These are phyloP conservation scores for Quercus suber DNA, from an alignment of 306 rosid species.

Conservation along the genomic window DNA sequence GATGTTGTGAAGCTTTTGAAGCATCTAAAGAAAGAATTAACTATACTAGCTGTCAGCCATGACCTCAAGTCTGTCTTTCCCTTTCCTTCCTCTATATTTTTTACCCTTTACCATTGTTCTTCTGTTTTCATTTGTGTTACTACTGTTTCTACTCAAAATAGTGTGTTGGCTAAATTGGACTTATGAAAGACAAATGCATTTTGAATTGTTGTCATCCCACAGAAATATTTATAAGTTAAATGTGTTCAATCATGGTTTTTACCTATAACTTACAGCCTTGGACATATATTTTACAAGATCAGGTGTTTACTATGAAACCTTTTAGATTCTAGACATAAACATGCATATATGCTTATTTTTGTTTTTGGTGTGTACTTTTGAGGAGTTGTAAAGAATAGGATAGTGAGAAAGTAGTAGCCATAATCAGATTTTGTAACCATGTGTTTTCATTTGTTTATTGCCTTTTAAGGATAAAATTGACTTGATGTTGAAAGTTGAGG, in stretches of 20 bases:
- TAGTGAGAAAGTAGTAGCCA: background rate
- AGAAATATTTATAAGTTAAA: background rate
- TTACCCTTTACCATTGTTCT: slow-evolving; percentile 14
- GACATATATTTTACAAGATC: background rate
- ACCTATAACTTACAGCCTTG: background rate
- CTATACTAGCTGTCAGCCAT: slow-evolving; percentile 86
- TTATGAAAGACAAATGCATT: background rate
- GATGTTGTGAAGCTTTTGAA: slow-evolving; percentile 86
- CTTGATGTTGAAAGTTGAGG: no score
- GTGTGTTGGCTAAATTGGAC: background rate
- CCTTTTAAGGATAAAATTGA: no score
- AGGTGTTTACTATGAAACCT: background rate
- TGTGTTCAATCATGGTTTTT: background rate
- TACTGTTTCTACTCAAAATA: background rate
- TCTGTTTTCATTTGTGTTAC: background rate
- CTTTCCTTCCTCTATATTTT: slow-evolving; percentile 5
- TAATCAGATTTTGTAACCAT: background rate
- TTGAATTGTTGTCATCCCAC: background rate
- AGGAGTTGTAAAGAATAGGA: background rate
- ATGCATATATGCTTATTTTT: background rate
- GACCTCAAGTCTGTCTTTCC: slow-evolving; percentile 62
- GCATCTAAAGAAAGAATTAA: slow-evolving; percentile 76
- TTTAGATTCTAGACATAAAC: background rate
- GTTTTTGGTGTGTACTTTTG: background rate
- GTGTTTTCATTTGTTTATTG: background rate